These are phyloP conservation scores for Yarrowia galli DNA, from an alignment of 1,139 yeast genomes.

Conservation along the genomic window DNA sequence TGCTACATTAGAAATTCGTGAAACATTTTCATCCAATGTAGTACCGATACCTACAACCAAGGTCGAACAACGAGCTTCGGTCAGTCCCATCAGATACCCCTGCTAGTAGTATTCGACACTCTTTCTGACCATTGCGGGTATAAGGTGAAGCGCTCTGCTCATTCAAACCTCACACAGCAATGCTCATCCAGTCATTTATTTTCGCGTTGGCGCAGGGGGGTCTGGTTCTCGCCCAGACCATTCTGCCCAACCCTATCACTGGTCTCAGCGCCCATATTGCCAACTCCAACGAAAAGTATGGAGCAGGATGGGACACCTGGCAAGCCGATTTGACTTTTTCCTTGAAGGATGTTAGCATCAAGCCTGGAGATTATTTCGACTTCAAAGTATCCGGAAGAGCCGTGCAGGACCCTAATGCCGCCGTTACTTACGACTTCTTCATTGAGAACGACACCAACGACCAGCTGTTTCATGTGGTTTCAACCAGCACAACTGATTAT, in stretches of 20 bases:
- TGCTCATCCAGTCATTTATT: too few species aligned
- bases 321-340: not conserved
- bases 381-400: not conserved
- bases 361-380: not conserved
- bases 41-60: too few species aligned
- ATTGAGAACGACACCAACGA: not conserved
- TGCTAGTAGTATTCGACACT: too few species aligned
- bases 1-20: too few species aligned
- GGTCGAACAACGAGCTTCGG: too few species aligned
- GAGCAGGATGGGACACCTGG: not conserved
- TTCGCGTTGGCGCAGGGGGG: too few species aligned
- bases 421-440: not conserved
- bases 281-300: not conserved
- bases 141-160: too few species aligned
- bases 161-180: too few species aligned
- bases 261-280: not conserved
- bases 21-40: too few species aligned
- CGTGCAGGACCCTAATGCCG: not conserved
- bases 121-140: too few species aligned
- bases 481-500: not conserved
- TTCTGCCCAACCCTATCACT: not conserved
- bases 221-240: too few species aligned
- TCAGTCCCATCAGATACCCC: too few species aligned
- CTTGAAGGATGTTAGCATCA: not conserved
- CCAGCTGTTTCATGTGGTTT: not conserved